Conservation (phyloP, 1,284 basidiomycete genomes). For the Tetrapyrgos nigripes region DNA sequence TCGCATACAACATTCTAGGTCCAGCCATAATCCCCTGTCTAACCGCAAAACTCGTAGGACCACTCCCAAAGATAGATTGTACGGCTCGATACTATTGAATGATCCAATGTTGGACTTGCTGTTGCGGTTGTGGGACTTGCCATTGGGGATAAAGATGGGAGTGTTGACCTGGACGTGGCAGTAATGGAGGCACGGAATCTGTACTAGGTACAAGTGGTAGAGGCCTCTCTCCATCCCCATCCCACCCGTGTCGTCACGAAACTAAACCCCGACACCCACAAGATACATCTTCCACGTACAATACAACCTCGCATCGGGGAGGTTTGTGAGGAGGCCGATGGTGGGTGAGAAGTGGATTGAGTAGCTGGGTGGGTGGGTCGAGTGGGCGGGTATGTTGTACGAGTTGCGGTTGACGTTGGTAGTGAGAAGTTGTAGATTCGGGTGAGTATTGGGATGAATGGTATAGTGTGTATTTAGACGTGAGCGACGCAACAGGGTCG, state of each 20-base stretch:
- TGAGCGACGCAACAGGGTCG: slow-evolving; percentile 73
- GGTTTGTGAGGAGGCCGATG: slow-evolving; percentile 63
- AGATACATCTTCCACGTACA: slow-evolving; percentile 83
- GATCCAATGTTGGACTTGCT: slow-evolving; percentile 70
- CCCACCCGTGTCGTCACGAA: not conserved
- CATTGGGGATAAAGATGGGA: no score
- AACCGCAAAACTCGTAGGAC: slow-evolving; percentile 64
- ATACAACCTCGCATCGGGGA: slow-evolving; percentile 71
- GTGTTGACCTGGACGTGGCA: not conserved
- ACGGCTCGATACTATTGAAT: slow-evolving; percentile 68
- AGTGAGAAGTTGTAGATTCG: no score
- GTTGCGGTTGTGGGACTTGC: no score
- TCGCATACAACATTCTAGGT: slow-evolving; percentile 77
- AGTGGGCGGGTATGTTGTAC: slow-evolving; percentile 50
- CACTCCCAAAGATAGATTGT: slow-evolving; percentile 67
- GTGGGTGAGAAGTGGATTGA: slow-evolving; percentile 74
- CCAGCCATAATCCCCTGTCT: slow-evolving; percentile 73
- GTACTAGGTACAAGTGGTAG: no score
- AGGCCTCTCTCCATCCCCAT: no score
- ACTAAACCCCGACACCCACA: slow-evolving; percentile 48
- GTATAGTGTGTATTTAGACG: slow-evolving; percentile 60
- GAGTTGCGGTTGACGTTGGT: slow-evolving; percentile 27
- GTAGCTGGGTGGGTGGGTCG: slow-evolving; percentile 75
- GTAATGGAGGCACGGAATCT: no score
- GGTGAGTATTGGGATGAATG: slow-evolving; percentile 58